Conservation (phyloP, 345 rosid species). For the Mercurialis annua region DNA sequence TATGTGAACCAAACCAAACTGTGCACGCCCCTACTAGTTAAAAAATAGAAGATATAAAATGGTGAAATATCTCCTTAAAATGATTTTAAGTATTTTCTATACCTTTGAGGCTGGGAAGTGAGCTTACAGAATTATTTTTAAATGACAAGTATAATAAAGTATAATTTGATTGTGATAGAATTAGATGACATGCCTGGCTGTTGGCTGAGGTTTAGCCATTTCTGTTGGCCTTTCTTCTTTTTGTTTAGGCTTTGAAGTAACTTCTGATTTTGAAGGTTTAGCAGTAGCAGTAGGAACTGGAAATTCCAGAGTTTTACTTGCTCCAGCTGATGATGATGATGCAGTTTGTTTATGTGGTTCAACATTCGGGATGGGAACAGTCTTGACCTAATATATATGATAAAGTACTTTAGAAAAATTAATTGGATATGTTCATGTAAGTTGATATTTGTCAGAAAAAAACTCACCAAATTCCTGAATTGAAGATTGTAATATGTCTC, state of each 20-base stretch:
- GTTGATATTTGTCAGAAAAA: not conserved
- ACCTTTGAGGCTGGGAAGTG: slow-evolving; percentile 1
- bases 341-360: slow-evolving; percentile 25
- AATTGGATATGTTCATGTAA: not conserved
- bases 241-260: slow-evolving; percentile 13
- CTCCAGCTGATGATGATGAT: slow-evolving; percentile 13
- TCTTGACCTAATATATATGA: slow-evolving; percentile 44
- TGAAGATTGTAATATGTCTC: slow-evolving; percentile 66
- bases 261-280: slow-evolving; percentile 3
- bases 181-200: slow-evolving; percentile 12
- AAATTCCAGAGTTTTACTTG: slow-evolving; percentile 11
- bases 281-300: slow-evolving; percentile 19
- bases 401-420: not conserved
- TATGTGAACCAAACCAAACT: too few species aligned
- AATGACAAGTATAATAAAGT: not conserved
- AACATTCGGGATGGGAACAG: slow-evolving; percentile 46
- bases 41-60: not conserved
- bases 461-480: slow-evolving; percentile 63
- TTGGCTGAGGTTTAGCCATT: slow-evolving; percentile 6
- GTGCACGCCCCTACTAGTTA: too few species aligned
- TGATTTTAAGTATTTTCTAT: not conserved
- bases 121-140: not conserved
- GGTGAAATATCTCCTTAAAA: too few species aligned
- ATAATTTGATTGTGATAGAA: not conserved
- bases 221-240: not conserved